Evolutionary conservation across 2,329 filamentous ascomycete genomes (phyloP), one percentile per base, ranked within the genome.

Genomic region (Colletotrichum endophyticum): DNA sequence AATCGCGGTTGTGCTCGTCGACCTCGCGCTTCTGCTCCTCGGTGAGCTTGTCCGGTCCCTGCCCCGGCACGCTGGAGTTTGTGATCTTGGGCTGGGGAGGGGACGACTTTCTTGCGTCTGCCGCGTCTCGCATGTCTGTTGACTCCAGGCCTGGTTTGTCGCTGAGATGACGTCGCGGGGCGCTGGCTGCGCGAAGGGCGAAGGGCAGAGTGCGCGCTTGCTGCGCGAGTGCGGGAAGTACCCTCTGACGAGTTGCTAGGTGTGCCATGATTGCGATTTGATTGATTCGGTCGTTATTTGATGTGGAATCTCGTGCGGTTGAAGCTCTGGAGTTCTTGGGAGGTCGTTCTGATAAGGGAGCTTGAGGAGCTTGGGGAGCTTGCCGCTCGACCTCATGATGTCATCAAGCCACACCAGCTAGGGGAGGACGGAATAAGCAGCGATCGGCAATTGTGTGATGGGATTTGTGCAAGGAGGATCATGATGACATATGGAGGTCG

Each of bases 1-100:
- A 92, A 1, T 92, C 90, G 78, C 77, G 78, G 76, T 93, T 93
- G 80, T 93, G 91, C 82, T 86, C 81, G 69, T 91, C 87, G 19
- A 92, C 91, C 83, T 92, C 91, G 59, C 84, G 84, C 81, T 89
- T 86, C 83, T 92, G 89, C 81, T 89, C 89, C 73, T 88, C 83
- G 27, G 84, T 88, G 76, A 91, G 79, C 8, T 83, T 80, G 68
- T 83, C 78, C 6, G 59, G 28, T 4, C 78, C 78, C 53, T 81
- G 80, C 5, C 84, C 86, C 0, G 86, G 85, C 12, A 89, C 83
- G 77, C 85, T 85, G 73, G 87, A 85, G 79, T 89, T 91, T 73
- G 84, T 82, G 77, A 92, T 88, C 84, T 90, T 91, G 73, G 90
- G 91, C 79, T 86, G 82, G 2, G 88, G 82, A 4, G 86, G 85